These are phyloP conservation scores for Candolleomyces aberdarensis DNA, from an alignment of 768 basidiomycete species.

Conservation along the genomic window DNA sequence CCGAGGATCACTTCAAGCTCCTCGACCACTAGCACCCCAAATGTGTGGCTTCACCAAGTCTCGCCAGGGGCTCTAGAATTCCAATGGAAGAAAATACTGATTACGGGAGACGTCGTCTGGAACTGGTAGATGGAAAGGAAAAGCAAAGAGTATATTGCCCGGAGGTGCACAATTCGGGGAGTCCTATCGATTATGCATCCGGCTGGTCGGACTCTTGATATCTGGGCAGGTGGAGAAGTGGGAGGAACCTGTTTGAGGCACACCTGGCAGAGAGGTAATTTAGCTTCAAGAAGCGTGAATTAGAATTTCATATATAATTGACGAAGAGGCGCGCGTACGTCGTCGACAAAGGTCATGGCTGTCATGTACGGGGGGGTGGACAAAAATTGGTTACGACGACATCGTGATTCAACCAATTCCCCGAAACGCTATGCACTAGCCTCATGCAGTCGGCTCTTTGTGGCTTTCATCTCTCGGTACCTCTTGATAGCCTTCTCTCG, in stretches of 20 bases:
- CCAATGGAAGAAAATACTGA: no score
- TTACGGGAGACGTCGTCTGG: no score
- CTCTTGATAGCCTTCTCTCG: slow-evolving; percentile 63
- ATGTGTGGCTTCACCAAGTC: no score
- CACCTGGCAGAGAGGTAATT: not conserved
- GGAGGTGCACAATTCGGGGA: not conserved
- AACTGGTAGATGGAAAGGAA: not conserved
- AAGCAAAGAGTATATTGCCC: not conserved
- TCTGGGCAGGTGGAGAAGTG: not conserved
- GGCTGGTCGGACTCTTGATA: not conserved
- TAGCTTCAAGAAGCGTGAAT: not conserved
- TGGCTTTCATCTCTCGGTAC: slow-evolving; percentile 69
- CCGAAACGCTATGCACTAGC: slow-evolving; percentile 8
- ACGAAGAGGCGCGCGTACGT: not conserved
- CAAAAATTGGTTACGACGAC: not conserved
- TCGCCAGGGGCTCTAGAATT: no score
- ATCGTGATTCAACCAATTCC: not conserved
- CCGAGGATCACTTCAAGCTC: no score
- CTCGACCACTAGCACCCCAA: no score
- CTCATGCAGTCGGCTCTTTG: slow-evolving; percentile 22
- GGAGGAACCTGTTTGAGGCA: not conserved
- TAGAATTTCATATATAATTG: not conserved
- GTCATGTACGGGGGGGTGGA: not conserved
- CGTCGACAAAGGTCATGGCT: not conserved
- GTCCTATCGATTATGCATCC: not conserved